Percentiles rank a stretch among this genome's conserved stretches.
phyloP scores from a whole-genome alignment of 805 yeast genomes.

The Kodamaea leandrae region DNA sequence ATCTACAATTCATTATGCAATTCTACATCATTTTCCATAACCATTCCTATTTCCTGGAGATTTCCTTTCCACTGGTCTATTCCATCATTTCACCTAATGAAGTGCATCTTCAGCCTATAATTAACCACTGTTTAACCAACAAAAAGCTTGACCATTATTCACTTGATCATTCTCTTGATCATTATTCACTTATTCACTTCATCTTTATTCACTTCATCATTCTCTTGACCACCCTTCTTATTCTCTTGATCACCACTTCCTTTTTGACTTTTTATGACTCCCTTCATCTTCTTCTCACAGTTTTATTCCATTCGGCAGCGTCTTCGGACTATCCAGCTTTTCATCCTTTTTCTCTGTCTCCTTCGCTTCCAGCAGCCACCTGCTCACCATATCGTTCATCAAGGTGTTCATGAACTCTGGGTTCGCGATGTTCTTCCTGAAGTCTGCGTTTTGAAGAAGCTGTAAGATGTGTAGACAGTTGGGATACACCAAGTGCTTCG shows the following conservation, averaged over 20 bases:
- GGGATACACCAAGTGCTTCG: slow-evolving; percentile 76
- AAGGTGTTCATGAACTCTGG: slow-evolving; percentile 55
- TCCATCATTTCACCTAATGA: no score
- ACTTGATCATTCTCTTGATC: no score
- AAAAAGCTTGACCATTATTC: no score
- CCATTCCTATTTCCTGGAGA: no score
- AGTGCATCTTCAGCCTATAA: no score
- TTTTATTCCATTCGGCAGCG: not conserved
- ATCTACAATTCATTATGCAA: no score
- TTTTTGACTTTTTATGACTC: not conserved
- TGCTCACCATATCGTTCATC: slow-evolving; percentile 73
- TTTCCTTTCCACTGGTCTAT: no score
- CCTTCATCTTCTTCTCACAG: not conserved
- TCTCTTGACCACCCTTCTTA: slow-evolving; percentile 3
- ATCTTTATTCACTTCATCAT: no score
- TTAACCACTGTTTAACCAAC: no score
- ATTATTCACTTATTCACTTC: no score
- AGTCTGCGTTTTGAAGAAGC: slow-evolving; percentile 51
- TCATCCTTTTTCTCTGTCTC: not conserved
- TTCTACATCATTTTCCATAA: no score
- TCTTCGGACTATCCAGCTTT: not conserved
- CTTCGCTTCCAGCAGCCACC: slow-evolving; percentile 50
- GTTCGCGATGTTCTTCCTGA: slow-evolving; percentile 54
- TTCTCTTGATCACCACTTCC: not conserved
- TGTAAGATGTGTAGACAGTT: slow-evolving; percentile 81